Evolutionary conservation across 371 early-diverging fungal species (phyloP), one percentile per base, ranked within the genome.

Genomic region (Mucor sp.): DNA sequence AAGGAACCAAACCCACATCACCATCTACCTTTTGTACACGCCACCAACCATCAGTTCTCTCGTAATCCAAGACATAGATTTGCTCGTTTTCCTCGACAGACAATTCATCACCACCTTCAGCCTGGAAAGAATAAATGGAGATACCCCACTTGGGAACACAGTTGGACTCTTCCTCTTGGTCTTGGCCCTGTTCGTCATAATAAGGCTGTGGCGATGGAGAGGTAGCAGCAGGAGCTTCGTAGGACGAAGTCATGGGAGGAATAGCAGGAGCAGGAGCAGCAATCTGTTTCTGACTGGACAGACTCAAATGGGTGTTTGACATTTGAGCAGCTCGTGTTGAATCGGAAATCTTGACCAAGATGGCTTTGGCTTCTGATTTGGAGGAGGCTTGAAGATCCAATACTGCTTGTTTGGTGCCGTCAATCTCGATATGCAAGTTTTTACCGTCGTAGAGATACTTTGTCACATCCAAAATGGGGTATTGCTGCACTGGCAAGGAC

Each of bases 11-110:
- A 55, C 88, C 88, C 14, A 77, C 72, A 58, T 79, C 72, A 17
- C 84, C 84, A 64, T 76, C 72, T 19, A 78, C 70, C 55, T 81
- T 74, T 35, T 80, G 79, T 33, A 76, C 76, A 68, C 78, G 86
- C 90, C 90, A 90, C 95, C 94, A 94, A 19, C 93, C 94, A 14
- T 90, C 84, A 65, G 84, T 86, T 63, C 89, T 89, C 8, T 89
- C 87, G 74, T 89, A 87, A 72, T 94, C 93, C 14, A 89, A 68
- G 2, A 94, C 88, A 74, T 92, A 81, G 12, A 95, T 77, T 41
- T 89, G 87, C 35, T 95, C 93, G 61, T 89, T 84, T 69, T 91
- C 93, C 5, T 74, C 75, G 4, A 94, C 90, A 25, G 83, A 74
- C 15, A 94, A 73, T 71, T 95, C 95, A 63, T 91, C 96, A 1